Conservation (phyloP, 352 stramenopile species). For the Phytopythium kandeliae region DNA sequence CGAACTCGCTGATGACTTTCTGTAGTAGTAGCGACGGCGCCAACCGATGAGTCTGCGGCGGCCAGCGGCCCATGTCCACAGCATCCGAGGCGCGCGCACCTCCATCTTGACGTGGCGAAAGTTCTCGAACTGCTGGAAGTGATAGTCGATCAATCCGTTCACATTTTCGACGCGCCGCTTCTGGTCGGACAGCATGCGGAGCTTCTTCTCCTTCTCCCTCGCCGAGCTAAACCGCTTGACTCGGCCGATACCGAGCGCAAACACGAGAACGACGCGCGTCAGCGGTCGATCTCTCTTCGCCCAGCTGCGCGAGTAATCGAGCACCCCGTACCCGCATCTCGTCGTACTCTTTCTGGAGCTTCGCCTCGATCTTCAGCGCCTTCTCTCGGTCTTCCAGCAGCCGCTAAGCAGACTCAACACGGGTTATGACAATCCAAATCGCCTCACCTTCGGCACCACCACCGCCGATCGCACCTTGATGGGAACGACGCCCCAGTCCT, state of each 20-base stretch:
- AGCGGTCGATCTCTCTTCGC: no score
- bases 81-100: no score
- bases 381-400: conserved; percentile 82
- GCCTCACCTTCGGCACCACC: no score
- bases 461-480: conserved; percentile 46
- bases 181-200: conserved; percentile 78
- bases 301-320: not conserved
- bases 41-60: no score
- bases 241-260: not conserved
- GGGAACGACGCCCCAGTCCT: conserved; percentile 77
- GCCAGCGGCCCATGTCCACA: no score
- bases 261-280: not conserved
- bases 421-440: no score
- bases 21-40: no score
- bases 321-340: conserved; percentile 34
- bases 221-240: conserved; percentile 32
- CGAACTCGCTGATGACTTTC: conserved; percentile 72
- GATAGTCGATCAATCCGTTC: conserved; percentile 61
- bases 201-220: conserved; percentile 77
- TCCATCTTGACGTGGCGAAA: conserved; percentile 78
- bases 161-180: conserved; percentile 81
- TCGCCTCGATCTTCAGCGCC: conserved; percentile 66
- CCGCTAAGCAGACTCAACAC: conserved; percentile 20
- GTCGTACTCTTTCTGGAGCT: conserved; percentile 76
- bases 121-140: conserved; percentile 69